These are phyloP conservation scores for Debaryomyces castellii DNA, from an alignment of 805 yeast species.

Conservation along the genomic window DNA sequence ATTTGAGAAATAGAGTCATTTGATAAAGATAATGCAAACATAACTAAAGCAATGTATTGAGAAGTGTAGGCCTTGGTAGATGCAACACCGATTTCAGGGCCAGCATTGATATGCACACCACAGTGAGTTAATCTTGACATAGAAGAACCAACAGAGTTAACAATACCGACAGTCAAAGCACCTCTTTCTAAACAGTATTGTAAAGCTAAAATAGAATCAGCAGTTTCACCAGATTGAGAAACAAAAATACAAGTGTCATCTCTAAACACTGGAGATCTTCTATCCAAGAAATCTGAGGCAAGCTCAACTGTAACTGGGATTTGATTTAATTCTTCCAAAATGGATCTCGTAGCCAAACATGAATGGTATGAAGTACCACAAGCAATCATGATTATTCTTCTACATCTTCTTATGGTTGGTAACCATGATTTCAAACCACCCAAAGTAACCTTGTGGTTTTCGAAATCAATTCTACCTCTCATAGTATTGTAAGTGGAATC, in stretches of 20 bases:
- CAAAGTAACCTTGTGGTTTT: conserved; percentile 67
- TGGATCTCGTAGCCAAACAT: conserved; percentile 93
- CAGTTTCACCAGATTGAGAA: conserved; percentile 98
- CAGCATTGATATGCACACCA: conserved; percentile 99
- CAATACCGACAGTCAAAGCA: conserved; percentile 96
- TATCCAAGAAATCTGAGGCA: conserved; percentile 92
- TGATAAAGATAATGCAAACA: conserved; percentile 94
- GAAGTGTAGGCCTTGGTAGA: conserved; percentile 99
- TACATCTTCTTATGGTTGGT: conserved; percentile 87
- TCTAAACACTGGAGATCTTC: conserved; percentile 95
- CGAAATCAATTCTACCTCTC: conserved; percentile 98
- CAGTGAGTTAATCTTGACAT: conserved; percentile 97
- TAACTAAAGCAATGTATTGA: conserved; percentile 93
- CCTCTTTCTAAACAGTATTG: conserved; percentile 96
- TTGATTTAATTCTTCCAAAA: conserved; percentile 94
- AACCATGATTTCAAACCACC: conserved; percentile 89
- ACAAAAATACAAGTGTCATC: conserved; percentile 97
- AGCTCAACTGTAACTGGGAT: conserved; percentile 90
- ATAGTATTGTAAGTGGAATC: conserved; percentile 97
- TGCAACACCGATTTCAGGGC: conserved; percentile 99
- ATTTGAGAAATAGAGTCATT: conserved; percentile 82
- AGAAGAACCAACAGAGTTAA: conserved; percentile 94
- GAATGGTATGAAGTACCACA: conserved; percentile 99
- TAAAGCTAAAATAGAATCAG: conserved; percentile 92
- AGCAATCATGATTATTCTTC: conserved; percentile 96